A percentile compares a stretch with the other conserved stretches of the same genome.
Conservation (phyloP, 768 basidiomycete genomes). For the Strobilomyces echinocephalus region DNA sequence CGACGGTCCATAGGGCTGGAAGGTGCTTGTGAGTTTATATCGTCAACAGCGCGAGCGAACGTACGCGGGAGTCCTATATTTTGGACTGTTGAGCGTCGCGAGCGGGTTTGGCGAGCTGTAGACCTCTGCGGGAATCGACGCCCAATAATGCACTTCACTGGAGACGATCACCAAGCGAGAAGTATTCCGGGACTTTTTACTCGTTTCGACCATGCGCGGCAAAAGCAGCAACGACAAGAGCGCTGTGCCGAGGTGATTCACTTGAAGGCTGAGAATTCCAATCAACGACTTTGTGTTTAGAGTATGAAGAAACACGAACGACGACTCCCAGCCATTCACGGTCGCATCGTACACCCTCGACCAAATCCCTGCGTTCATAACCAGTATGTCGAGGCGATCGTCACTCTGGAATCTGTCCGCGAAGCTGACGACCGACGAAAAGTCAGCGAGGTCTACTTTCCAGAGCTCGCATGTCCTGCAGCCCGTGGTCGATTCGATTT, state of each 20-base stretch:
- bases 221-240: conserved; percentile 32
- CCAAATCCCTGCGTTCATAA: conserved; percentile 39
- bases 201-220: conserved; percentile 27
- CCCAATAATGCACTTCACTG: conserved; percentile 26
- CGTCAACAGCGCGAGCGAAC: not conserved
- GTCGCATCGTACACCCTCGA: conserved; percentile 21
- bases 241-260: conserved; percentile 32
- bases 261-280: conserved; percentile 26
- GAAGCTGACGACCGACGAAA: conserved; percentile 13
- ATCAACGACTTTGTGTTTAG: not conserved
- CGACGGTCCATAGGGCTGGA: conserved; percentile 17
- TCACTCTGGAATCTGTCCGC: conserved; percentile 7
- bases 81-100: conserved; percentile 19
- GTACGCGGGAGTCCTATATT: conserved; percentile 20
- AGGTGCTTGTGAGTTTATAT: not conserved
- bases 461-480: conserved; percentile 21
- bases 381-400: conserved; percentile 29
- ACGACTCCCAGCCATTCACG: conserved; percentile 43
- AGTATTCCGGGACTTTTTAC: conserved; percentile 16
- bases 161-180: conserved; percentile 30
- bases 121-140: conserved; percentile 17
- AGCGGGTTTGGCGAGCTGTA: conserved; percentile 20
- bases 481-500: conserved; percentile 22
- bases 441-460: conserved; percentile 14
- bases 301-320: conserved; percentile 24